A percentile compares a stretch with the other conserved stretches of the same genome.
These are phyloP conservation scores for Aureobasidium namibiae DNA, from an alignment of 2,329 filamentous ascomycete species.

Conservation along the genomic window DNA sequence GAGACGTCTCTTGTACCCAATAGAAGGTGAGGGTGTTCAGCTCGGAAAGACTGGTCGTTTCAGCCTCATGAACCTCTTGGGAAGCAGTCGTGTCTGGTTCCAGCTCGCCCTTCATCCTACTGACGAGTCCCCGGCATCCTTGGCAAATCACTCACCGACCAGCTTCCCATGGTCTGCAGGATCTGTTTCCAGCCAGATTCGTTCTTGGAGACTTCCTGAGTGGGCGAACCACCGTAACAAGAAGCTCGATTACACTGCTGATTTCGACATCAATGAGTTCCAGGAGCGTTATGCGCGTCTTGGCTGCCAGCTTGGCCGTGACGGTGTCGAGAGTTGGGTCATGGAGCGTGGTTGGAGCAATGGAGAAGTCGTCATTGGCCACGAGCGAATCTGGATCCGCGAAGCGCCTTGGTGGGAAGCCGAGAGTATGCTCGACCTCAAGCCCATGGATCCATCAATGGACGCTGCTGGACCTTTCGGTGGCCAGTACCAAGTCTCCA, in stretches of 20 bases:
- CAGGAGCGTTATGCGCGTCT: slow-evolving; percentile 70
- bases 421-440: slow-evolving; percentile 88
- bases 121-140: slow-evolving; percentile 67
- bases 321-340: slow-evolving; percentile 90
- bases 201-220: slow-evolving; percentile 86
- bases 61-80: slow-evolving; percentile 65
- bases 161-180: slow-evolving; percentile 91
- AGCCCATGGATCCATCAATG: slow-evolving; percentile 51
- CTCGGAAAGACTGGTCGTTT: slow-evolving; percentile 71
- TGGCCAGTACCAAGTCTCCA: slow-evolving; percentile 61
- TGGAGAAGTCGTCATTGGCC: slow-evolving; percentile 84
- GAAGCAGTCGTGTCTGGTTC: slow-evolving; percentile 88
- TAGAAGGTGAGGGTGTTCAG: slow-evolving; percentile 68
- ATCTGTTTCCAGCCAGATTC: slow-evolving; percentile 82
- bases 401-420: slow-evolving; percentile 97
- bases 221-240: slow-evolving; percentile 94
- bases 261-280: slow-evolving; percentile 94
- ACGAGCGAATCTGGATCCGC: slow-evolving; percentile 90
- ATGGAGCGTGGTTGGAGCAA: slow-evolving; percentile 97
- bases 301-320: slow-evolving; percentile 80
- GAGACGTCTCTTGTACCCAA: slow-evolving; percentile 71
- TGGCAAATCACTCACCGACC: slow-evolving; percentile 63
- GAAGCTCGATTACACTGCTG: slow-evolving; percentile 87
- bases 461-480: slow-evolving; percentile 57
- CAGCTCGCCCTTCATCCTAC: slow-evolving; percentile 88